Evolutionary conservation across 495 filamentous ascomycete species (phyloP).

Genomic region (Penicillium silybi): DNA sequence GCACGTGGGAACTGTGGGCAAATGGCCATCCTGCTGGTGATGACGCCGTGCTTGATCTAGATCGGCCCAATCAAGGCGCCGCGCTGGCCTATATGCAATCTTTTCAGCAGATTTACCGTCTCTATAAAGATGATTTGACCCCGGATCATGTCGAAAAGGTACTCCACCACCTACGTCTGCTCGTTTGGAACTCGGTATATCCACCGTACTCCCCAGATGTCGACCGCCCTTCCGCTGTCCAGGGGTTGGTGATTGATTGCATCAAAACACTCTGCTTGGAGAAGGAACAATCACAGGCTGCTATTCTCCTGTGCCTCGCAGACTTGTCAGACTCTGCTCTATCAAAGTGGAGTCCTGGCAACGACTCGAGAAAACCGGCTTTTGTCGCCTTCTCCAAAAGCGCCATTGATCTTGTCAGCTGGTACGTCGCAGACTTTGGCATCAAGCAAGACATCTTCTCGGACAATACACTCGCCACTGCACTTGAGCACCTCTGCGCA

Average conservation of each 20-base stretch:
- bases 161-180: slow-evolving; percentile 52
- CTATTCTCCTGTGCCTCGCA: slow-evolving; percentile 63
- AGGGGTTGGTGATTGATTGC: slow-evolving; percentile 67
- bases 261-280: slow-evolving; percentile 70
- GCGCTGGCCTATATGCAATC: slow-evolving; percentile 73
- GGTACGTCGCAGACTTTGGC: slow-evolving; percentile 59
- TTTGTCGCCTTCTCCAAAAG: slow-evolving; percentile 84
- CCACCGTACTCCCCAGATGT: slow-evolving; percentile 76
- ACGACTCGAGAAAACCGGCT: slow-evolving; percentile 53
- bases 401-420: slow-evolving; percentile 64
- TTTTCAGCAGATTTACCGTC: slow-evolving; percentile 72
- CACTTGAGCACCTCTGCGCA: slow-evolving; percentile 58
- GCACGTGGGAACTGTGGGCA: slow-evolving; percentile 72
- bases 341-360: slow-evolving; percentile 42
- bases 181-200: slow-evolving; percentile 66
- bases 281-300: slow-evolving; percentile 59
- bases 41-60: slow-evolving; percentile 42
- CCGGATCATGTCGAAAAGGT: slow-evolving; percentile 54
- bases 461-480: slow-evolving; percentile 55
- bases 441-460: slow-evolving; percentile 61
- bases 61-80: slow-evolving; percentile 65
- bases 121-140: slow-evolving; percentile 64
- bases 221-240: slow-evolving; percentile 77
- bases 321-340: slow-evolving; percentile 62
- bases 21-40: slow-evolving; percentile 53